phyloP scores from a whole-genome alignment of 1,284 basidiomycete species.

The Wolfiporia cocos region DNA sequence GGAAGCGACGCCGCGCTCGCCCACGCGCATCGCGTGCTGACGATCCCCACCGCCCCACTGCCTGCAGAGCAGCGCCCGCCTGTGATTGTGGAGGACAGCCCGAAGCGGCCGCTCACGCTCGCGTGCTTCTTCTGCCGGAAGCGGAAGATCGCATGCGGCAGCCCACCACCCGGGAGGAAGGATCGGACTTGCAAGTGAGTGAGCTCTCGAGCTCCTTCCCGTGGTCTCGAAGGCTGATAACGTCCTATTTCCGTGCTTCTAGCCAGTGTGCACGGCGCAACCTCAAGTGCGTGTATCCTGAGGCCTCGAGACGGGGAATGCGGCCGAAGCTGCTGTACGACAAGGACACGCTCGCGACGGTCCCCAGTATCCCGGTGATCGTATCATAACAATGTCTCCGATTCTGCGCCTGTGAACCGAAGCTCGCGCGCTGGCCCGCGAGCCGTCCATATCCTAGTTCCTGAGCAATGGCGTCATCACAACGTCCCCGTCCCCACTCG shows the following conservation, averaged over 20 bases:
- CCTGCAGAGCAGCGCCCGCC: slow-evolving; percentile 18
- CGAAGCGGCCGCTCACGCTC: slow-evolving; percentile 31
- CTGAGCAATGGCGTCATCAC: too few species aligned
- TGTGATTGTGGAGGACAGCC: slow-evolving; percentile 25
- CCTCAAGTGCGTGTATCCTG: slow-evolving; percentile 29
- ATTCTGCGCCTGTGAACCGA: background rate
- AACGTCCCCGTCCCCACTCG: too few species aligned
- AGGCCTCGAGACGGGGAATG: slow-evolving; percentile 28
- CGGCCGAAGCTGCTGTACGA: slow-evolving; percentile 21
- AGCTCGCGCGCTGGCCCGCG: too few species aligned
- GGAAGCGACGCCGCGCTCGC: background rate
- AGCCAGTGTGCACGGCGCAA: slow-evolving; percentile 32
- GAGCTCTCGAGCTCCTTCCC: slow-evolving; percentile 1
- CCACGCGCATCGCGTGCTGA: slow-evolving; percentile 11
- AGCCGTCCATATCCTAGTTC: too few species aligned
- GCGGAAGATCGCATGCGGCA: slow-evolving; percentile 40
- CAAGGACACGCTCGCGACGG: slow-evolving; percentile 10
- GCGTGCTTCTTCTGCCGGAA: slow-evolving; percentile 40
- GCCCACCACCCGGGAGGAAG: slow-evolving; percentile 28
- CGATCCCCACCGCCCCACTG: slow-evolving; percentile 13
- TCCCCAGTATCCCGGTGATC: slow-evolving; percentile 5
- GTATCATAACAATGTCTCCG: background rate
- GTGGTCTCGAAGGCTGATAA: background rate
- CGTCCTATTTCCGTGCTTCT: slow-evolving; percentile 5
- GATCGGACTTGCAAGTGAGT: slow-evolving; percentile 38